Percentiles rank a stretch among this genome's conserved stretches.
Evolutionary conservation across 2,329 filamentous ascomycete genomes (phyloP).

Genomic region (Amauroascus niger): DNA sequence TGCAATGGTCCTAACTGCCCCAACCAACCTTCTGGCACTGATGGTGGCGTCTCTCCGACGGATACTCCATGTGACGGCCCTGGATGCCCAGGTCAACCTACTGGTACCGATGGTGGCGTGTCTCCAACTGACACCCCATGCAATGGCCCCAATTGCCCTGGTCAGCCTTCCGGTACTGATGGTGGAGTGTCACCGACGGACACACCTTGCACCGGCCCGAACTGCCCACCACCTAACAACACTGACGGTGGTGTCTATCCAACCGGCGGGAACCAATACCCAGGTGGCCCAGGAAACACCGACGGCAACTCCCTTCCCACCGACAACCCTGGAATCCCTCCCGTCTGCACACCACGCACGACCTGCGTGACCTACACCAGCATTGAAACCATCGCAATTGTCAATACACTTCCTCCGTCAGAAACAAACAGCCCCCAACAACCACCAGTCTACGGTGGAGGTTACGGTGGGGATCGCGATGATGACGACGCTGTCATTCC

Average conservation of each 20-base stretch:
- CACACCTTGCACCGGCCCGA: neutral
- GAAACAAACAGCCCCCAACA: neutral
- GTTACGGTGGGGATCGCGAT: too few species aligned
- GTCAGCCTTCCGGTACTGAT: neutral
- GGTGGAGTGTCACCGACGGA: neutral
- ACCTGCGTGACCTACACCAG: slow-evolving; percentile 7
- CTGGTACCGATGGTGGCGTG: neutral
- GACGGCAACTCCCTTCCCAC: neutral
- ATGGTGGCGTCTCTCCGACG: neutral
- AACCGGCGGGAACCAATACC: neutral
- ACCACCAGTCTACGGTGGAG: too few species aligned
- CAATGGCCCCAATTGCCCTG: neutral
- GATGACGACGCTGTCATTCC: neutral
- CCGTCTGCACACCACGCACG: slow-evolving; percentile 4
- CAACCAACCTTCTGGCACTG: neutral
- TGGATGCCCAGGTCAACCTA: neutral
- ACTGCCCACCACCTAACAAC: neutral
- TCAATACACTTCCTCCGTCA: neutral
- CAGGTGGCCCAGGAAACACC: neutral
- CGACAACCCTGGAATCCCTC: neutral
- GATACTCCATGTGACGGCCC: neutral
- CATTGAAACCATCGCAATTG: slow-evolving; percentile 3
- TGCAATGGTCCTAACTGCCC: neutral
- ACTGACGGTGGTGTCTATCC: neutral
- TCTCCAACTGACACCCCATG: neutral